Percentiles rank a stretch among this genome's conserved stretches.
Conservation (phyloP, 202 grass and related monocot genomes). For the Schoenoplectus triqueter region DNA sequence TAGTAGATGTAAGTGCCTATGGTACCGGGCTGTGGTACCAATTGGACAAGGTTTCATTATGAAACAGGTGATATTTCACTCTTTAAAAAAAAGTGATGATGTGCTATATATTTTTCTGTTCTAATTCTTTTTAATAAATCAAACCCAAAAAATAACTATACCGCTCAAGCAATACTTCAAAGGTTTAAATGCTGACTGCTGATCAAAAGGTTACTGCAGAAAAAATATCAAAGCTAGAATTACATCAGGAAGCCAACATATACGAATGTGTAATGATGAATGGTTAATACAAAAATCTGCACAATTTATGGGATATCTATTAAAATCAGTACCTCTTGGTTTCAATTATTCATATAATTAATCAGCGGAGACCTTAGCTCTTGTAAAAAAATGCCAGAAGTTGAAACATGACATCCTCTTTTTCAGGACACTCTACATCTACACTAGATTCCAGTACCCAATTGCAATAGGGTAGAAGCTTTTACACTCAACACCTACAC, state of each 20-base stretch:
- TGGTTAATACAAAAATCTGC: background rate
- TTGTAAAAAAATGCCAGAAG: background rate
- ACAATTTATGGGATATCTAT: background rate
- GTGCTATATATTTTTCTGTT: background rate
- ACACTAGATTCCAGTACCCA: conserved; percentile 15
- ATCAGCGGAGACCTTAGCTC: background rate
- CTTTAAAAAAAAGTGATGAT: no score
- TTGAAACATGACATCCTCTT: conserved; percentile 26
- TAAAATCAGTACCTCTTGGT: background rate
- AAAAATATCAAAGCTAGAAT: background rate
- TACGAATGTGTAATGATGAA: background rate
- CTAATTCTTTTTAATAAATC: background rate
- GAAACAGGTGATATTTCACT: no score
- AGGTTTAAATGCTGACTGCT: background rate
- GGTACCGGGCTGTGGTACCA: no score
- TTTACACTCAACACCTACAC: conserved; percentile 28
- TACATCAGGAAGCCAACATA: background rate
- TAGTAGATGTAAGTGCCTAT: no score
- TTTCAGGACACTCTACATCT: conserved; percentile 24
- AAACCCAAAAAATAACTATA: background rate
- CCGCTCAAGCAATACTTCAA: background rate
- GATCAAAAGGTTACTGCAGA: background rate
- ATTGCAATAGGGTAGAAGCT: background rate
- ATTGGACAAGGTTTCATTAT: no score
- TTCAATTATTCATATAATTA: background rate